These are phyloP conservation scores for Lanmaoa rubissima DNA, from an alignment of 768 basidiomycete species.

Conservation along the genomic window DNA sequence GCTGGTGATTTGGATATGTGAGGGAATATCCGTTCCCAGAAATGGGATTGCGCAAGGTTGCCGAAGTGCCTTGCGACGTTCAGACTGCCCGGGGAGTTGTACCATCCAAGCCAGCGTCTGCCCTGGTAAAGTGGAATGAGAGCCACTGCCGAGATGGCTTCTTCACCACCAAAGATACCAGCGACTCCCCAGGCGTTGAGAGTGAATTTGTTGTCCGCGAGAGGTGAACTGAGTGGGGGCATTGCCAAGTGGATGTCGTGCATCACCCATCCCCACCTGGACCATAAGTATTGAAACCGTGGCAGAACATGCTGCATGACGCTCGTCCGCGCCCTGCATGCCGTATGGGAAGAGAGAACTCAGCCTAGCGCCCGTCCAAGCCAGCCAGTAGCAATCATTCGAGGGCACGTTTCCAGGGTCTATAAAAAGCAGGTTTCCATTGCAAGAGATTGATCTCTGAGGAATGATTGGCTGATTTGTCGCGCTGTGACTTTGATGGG, in stretches of 20 bases:
- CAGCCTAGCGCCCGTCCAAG: neutral
- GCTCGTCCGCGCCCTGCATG: no score
- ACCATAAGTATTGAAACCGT: neutral
- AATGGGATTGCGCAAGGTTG: slow-evolving; percentile 22
- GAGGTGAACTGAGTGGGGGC: slow-evolving; percentile 12
- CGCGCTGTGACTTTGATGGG: neutral
- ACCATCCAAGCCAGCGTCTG: slow-evolving; percentile 35
- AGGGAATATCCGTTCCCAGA: slow-evolving; percentile 29
- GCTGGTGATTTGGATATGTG: slow-evolving; percentile 20
- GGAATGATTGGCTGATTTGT: neutral
- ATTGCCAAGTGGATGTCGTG: slow-evolving; percentile 1
- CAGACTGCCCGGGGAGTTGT: slow-evolving; percentile 34
- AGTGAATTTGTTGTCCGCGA: slow-evolving; percentile 11
- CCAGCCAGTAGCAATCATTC: neutral
- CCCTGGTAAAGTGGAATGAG: slow-evolving; percentile 29
- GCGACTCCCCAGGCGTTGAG: slow-evolving; percentile 32
- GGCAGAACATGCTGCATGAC: neutral
- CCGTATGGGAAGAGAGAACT: neutral
- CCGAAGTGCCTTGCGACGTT: slow-evolving; percentile 30
- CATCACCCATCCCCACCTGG: neutral
- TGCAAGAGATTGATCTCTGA: neutral
- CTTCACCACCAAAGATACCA: slow-evolving; percentile 36
- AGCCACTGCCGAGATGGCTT: slow-evolving; percentile 31
- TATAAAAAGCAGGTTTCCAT: neutral
- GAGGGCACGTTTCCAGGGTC: slow-evolving; percentile 2